phyloP scores from a whole-genome alignment of 768 basidiomycete genomes.

The Pleurotus salmoneostramineus region DNA sequence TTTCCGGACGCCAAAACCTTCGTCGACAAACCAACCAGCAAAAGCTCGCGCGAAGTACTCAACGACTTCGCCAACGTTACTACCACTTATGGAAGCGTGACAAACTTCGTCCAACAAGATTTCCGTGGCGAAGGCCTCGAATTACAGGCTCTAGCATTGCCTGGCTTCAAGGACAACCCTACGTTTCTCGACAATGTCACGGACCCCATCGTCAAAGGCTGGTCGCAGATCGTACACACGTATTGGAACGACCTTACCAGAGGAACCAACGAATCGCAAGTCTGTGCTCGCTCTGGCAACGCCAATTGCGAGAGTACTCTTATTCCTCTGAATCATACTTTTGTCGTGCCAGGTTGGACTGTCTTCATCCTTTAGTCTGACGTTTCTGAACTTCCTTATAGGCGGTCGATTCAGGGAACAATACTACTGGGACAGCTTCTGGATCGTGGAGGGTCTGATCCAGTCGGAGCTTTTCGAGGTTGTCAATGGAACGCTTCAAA shows the following conservation, averaged over 20 bases:
- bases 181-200: conserved; percentile 67
- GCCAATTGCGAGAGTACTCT: conserved; percentile 75
- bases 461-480: conserved; percentile 71
- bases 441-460: conserved; percentile 87
- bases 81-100: conserved; percentile 59
- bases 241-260: conserved; percentile 84
- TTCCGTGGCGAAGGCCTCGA: conserved; percentile 87
- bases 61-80: conserved; percentile 56
- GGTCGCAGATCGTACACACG: conserved; percentile 73
- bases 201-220: conserved; percentile 67
- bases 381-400: conserved; percentile 12
- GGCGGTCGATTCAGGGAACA: conserved; percentile 79
- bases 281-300: conserved; percentile 49
- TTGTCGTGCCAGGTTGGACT: conserved; percentile 77
- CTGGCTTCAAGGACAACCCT: conserved; percentile 61
- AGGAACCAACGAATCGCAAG: conserved; percentile 61
- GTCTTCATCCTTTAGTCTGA: neutral
- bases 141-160: conserved; percentile 56
- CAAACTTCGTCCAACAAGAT: conserved; percentile 66
- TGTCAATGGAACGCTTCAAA: conserved; percentile 76
- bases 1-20: conserved; percentile 86
- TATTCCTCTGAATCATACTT: conserved; percentile 88
- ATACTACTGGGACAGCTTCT: conserved; percentile 73
- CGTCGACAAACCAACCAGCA: conserved; percentile 82
- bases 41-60: conserved; percentile 61